Evolutionary conservation across 2,329 filamentous ascomycete genomes (phyloP).

Genomic region (Claviceps purpurea): DNA sequence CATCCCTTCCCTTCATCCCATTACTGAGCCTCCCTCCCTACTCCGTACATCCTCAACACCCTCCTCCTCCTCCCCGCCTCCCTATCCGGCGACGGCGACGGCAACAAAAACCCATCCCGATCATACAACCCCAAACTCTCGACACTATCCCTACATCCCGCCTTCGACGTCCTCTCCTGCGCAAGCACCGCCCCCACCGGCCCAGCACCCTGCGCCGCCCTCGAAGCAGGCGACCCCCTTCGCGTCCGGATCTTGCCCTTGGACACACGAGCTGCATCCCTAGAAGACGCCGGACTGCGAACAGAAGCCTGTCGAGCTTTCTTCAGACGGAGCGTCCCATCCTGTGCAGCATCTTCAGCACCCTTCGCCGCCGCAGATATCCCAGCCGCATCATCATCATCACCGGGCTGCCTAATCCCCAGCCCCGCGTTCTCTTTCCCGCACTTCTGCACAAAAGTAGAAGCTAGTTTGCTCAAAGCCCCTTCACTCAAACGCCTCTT

Average conservation of each 20-base stretch:
- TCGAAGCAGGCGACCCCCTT: not conserved
- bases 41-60: not conserved
- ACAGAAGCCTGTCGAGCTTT: constrained; percentile 4
- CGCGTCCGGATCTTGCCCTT: not conserved
- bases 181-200: constrained; percentile 15
- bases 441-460: constrained; percentile 8
- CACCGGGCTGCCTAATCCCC: not conserved
- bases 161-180: constrained; percentile 9
- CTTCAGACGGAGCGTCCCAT: constrained; percentile 7
- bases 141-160: constrained; percentile 14
- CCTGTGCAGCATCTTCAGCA: constrained; percentile 2
- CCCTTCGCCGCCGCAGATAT: too few relatives aligned
- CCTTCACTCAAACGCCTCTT: not conserved
- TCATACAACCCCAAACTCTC: constrained; percentile 32
- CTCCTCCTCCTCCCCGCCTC: constrained; percentile 6
- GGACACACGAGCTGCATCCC: not conserved
- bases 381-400: too few relatives aligned
- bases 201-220: constrained; percentile 10
- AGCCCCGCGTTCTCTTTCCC: constrained; percentile 18
- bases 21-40: too few relatives aligned
- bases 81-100: constrained; percentile 27
- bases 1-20: too few relatives aligned
- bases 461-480: not conserved
- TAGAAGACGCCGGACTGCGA: not conserved
- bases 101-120: constrained; percentile 30